phyloP scores from a whole-genome alignment of 352 stramenopile genomes.

The Globisporangium spinosum region DNA sequence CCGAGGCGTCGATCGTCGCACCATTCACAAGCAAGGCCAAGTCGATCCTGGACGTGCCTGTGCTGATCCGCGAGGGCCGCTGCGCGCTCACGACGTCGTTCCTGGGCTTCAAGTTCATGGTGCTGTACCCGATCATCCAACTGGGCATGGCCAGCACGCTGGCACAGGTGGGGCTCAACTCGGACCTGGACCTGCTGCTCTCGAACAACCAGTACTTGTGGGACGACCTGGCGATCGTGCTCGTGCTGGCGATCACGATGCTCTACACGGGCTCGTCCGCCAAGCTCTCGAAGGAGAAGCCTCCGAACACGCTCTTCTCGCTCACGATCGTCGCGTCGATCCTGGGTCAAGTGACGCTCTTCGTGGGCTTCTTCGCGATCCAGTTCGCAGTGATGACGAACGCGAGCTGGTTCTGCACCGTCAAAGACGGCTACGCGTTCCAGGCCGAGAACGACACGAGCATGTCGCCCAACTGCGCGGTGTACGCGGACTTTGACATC shows the following conservation, averaged over 20 bases:
- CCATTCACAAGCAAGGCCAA: constrained; percentile 88
- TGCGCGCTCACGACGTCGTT: constrained; percentile 70
- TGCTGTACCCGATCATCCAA: constrained; percentile 62
- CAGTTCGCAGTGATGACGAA: constrained; percentile 28
- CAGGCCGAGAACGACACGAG: constrained; percentile 20
- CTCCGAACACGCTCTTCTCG: constrained; percentile 49
- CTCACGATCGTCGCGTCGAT: constrained; percentile 46
- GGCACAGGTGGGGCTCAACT: constrained; percentile 24
- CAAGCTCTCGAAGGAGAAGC: constrained; percentile 31
- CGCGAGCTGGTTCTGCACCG: constrained; percentile 44
- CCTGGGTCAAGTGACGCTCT: constrained; percentile 41
- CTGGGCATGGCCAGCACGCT: constrained; percentile 40
- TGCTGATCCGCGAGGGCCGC: constrained; percentile 79
- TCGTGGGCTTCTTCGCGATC: constrained; percentile 42
- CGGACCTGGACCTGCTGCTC: constrained; percentile 32
- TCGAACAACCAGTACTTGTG: constrained; percentile 62
- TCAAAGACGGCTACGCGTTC: constrained; percentile 29
- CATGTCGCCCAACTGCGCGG: constrained; percentile 11
- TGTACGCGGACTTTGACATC: constrained; percentile 20
- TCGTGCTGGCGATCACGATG: constrained; percentile 52
- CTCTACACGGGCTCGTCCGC: constrained; percentile 39
- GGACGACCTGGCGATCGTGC: constrained; percentile 51
- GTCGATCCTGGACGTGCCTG: constrained; percentile 60
- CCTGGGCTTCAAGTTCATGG: constrained; percentile 54
- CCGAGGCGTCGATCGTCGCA: constrained; percentile 82